These are phyloP conservation scores for Colletotrichum horii DNA, from an alignment of 2,329 filamentous ascomycete species.

Conservation along the genomic window DNA sequence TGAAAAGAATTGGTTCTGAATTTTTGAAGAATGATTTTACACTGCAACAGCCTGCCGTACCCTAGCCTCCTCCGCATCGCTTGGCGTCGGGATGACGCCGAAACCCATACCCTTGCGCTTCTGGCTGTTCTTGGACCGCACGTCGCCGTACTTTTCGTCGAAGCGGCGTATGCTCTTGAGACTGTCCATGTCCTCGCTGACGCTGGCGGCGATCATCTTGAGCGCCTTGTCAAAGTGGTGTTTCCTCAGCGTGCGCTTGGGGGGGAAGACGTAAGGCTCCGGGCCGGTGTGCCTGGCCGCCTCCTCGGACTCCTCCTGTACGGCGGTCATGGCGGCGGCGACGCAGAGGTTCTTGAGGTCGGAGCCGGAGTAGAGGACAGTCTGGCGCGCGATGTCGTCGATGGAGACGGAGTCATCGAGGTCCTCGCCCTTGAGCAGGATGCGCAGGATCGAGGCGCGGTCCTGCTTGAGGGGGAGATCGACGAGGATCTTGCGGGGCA, in stretches of 20 bases:
- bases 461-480: conserved; percentile 74
- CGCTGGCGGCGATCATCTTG: conserved; percentile 88
- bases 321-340: conserved; percentile 78
- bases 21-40: neutral
- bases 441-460: conserved; percentile 70
- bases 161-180: conserved; percentile 90
- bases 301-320: conserved; percentile 71
- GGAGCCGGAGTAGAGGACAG: conserved; percentile 80
- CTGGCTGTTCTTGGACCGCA: conserved; percentile 57
- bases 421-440: conserved; percentile 72
- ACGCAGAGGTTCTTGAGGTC: conserved; percentile 86
- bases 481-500: conserved; percentile 75
- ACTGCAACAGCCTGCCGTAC: conserved; percentile 35
- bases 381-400: conserved; percentile 66
- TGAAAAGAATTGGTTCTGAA: neutral
- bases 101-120: conserved; percentile 64
- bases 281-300: conserved; percentile 41
- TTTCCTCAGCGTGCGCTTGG: conserved; percentile 67
- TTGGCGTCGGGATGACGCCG: conserved; percentile 46
- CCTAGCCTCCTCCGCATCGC: conserved; percentile 49
- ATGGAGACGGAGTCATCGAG: conserved; percentile 68
- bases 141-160: conserved; percentile 92
- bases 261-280: conserved; percentile 65
- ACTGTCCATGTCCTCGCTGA: conserved; percentile 91
- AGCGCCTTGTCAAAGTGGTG: conserved; percentile 86